A percentile compares a stretch with the other conserved stretches of the same genome.
Evolutionary conservation across 139 green algal species (phyloP).

Genomic region (Chlorella sp.): DNA sequence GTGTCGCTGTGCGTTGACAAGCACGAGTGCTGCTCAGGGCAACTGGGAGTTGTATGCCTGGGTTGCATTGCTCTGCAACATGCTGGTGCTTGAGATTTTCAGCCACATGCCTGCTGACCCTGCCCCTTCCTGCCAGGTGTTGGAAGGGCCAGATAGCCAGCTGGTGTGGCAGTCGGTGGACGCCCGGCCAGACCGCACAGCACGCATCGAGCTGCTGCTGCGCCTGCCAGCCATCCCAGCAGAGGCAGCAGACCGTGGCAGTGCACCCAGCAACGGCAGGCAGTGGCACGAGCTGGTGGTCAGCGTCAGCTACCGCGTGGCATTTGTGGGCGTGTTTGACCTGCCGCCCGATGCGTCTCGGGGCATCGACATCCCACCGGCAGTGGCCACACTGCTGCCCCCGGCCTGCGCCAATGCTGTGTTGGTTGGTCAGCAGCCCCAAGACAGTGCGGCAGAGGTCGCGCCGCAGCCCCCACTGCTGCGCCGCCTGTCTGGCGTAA

Average conservation of each 20-base stretch:
- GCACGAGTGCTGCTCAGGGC: no score
- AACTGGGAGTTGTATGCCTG: no score
- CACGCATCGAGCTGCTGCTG: conserved; percentile 34
- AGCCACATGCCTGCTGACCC: not conserved
- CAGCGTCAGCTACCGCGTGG: conserved; percentile 73
- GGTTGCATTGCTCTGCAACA: no score
- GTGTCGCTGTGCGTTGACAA: not conserved
- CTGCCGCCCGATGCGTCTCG: conserved; percentile 82
- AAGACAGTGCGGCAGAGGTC: not conserved
- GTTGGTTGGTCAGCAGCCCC: not conserved
- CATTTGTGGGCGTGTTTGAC: conserved; percentile 72
- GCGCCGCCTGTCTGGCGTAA: not conserved
- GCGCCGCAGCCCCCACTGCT: not conserved
- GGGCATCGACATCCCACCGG: conserved; percentile 89
- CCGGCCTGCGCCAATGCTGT: not conserved
- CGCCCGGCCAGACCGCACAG: conserved; percentile 14
- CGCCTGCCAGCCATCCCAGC: conserved; percentile 11
- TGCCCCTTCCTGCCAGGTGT: no score
- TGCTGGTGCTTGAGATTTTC: no score
- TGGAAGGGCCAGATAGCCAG: not conserved
- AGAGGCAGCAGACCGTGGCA: conserved; percentile 48
- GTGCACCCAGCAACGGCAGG: conserved; percentile 61
- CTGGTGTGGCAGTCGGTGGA: conserved; percentile 10
- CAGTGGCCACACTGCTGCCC: conserved; percentile 58
- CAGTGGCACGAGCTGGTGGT: conserved; percentile 43